Conservation (phyloP, 306 rosid species). For the Dalbergia cochinchinensis region DNA sequence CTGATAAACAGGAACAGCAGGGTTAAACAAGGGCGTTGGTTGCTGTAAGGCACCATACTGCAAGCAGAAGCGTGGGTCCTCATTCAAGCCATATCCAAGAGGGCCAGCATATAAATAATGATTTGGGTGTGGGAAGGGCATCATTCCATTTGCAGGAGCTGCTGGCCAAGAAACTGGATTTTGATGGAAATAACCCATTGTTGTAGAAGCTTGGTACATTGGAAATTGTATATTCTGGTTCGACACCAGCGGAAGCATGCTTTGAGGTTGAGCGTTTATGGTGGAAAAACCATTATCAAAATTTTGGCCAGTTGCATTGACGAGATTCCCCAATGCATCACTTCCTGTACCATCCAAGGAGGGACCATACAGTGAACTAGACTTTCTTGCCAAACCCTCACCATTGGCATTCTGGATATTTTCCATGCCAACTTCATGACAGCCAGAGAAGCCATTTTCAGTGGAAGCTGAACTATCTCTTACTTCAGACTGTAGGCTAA, state of each 20-base stretch:
- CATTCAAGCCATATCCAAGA: conserved; percentile 84
- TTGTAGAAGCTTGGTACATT: conserved; percentile 73
- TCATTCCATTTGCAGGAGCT: conserved; percentile 68
- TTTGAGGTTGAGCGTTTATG: conserved; percentile 68
- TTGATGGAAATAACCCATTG: conserved; percentile 87
- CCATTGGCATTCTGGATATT: conserved; percentile 49
- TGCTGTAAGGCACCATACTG: conserved; percentile 86
- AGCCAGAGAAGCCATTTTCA: conserved; percentile 64
- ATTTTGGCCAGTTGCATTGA: conserved; percentile 49
- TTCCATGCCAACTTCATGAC: conserved; percentile 58
- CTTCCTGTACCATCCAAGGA: conserved; percentile 57
- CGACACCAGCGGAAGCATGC: conserved; percentile 59
- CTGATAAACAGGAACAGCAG: conserved; percentile 78
- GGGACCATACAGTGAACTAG: conserved; percentile 40
- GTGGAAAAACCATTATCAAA: conserved; percentile 64
- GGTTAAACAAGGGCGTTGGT: conserved; percentile 66
- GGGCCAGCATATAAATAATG: conserved; percentile 78
- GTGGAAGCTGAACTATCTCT: conserved; percentile 57
- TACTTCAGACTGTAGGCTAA: conserved; percentile 80
- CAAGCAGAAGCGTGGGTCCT: conserved; percentile 81
- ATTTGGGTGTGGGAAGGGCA: conserved; percentile 74
- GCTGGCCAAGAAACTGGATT: conserved; percentile 91
- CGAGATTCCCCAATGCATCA: conserved; percentile 50
- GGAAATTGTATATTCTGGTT: conserved; percentile 79
- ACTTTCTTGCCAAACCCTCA: conserved; percentile 52